Evolutionary conservation across 2,329 filamentous ascomycete genomes (phyloP), one percentile per base, ranked within the genome.

Genomic region (Epichloe gansuensis): DNA sequence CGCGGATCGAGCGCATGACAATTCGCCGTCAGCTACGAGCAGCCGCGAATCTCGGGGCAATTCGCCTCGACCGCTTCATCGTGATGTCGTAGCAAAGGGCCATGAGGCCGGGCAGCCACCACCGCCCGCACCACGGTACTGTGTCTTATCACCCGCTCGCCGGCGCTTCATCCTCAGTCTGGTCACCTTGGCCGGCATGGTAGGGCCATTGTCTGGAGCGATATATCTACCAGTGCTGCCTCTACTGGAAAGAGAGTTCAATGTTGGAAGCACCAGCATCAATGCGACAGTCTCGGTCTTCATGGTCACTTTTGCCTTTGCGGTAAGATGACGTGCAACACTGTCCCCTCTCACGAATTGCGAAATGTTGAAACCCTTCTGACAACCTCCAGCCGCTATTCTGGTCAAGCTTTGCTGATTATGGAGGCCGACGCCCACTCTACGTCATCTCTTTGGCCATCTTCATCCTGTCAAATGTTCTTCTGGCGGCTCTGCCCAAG

Each of bases 221-320:
- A 66, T 73, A 35, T 73, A 73, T 57, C 58, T 74, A 2, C 71
- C 71, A 1, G 63, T 66, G 21, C 61, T 74, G 27, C 66, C 63
- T 2, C 55, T 65, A 17, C 59, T 73, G 15, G 64, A 68, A 49
- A 47, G 64, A 13, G 66, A 68, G 41, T 72, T 73, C 53, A 55
- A 65, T 7, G 61, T 62, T 5, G 64, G 62, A 7, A 58, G 59
- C 27, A 64, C 66, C 5, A 63, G 59, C 2, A 67, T 73, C 39
- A 73, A 73, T 55, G 68, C 64, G 3, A 71, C 71, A 0, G 69
- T 73, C n/a, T 66, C 67, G 0, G 65, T 72, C 4, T 74, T 71
- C 56, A 71, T 70, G 68, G 61, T 66, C 9, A 64, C 71, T 0
- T 73, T 73, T 52, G 71, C 69, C 15, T 49, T 73, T 15, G 65